phyloP scores from a whole-genome alignment of 1,284 basidiomycete species.

The Cryptococcus sp. region DNA sequence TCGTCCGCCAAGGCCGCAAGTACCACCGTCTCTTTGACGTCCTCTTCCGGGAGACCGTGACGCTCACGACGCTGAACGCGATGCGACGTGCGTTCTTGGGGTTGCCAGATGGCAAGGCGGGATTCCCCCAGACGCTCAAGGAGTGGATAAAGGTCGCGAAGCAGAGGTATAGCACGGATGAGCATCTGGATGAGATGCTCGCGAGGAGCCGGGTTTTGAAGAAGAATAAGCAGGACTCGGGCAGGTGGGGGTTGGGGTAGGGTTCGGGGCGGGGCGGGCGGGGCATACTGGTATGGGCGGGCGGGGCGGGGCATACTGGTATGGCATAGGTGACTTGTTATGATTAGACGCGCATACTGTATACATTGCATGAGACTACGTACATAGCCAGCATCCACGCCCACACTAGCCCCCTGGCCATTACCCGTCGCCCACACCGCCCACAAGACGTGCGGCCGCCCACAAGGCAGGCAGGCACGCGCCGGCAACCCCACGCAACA shows the following conservation, averaged over 20 bases:
- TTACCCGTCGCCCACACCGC: too few species aligned
- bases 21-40: slow-evolving; percentile 12
- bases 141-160: slow-evolving; percentile 3
- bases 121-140: slow-evolving; percentile 2
- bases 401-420: too few species aligned
- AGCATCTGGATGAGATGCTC: neutral
- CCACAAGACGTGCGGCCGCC: too few species aligned
- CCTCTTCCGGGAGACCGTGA: slow-evolving; percentile 3
- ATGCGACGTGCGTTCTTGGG: slow-evolving; percentile 7
- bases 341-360: too few species aligned
- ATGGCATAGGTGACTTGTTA: too few species aligned
- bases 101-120: slow-evolving; percentile 2
- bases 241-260: neutral
- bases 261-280: neutral
- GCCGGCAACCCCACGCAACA: too few species aligned
- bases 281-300: neutral
- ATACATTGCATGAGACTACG: too few species aligned
- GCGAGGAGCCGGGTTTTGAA: neutral
- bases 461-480: too few species aligned
- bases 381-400: too few species aligned
- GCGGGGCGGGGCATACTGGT: neutral
- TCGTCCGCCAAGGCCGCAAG: slow-evolving; percentile 7
- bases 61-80: slow-evolving; percentile 5
- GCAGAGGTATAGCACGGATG: neutral
- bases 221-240: neutral